Base-by-base conservation (phyloP, 192 early-diverging fungal genomes). In the Globomyces pollinis-pini region DNA sequence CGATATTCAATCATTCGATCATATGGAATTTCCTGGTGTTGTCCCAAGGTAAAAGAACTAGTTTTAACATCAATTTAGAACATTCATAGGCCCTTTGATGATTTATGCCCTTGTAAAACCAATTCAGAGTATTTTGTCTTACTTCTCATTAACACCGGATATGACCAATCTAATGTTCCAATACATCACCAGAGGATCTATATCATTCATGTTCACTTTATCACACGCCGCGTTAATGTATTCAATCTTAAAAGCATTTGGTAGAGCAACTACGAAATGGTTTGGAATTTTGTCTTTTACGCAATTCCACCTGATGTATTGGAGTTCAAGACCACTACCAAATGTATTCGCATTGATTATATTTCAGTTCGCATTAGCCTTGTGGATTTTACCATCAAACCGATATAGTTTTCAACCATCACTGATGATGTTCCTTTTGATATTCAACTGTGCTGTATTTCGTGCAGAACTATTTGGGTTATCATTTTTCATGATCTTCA, bases 271-370 rank as follows among this genome's bases (percentile, higher is more conserved):
- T 23, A 75, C 72, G 34, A 67, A 49, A 11, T 74, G 69, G 29
- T 89, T 75, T 52, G 62, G 67, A 31, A 7, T 86, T 0, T 53
- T 91, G 26, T 69, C 70, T 2, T 53, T 64, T 20, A 79, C 68
- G 51, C 93, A 96, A 65, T 96, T 98, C 67, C 93, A 98, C 64
- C 71, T 84, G 49, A 70, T 84, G 30, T 98, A 92, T 66, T 96
- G 94, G 89, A 84, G 82, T 18, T 86, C 83, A 4, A 80, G 93
- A 43, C 82, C 89, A 31, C 72, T 98, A 36, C 89, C 90, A 4
- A 98, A 96, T 65, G 88, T 85, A 6, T 80, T 93, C 61, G 92
- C 88, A 0, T 73, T 94, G 34, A 77, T 84, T 24, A 68, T 88
- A 11, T 75, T 83, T 54, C 79, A 76, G 20, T 12, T 65, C 0